Base-by-base conservation (phyloP, 257 asterid genomes). In the Ilex aquifolium region DNA sequence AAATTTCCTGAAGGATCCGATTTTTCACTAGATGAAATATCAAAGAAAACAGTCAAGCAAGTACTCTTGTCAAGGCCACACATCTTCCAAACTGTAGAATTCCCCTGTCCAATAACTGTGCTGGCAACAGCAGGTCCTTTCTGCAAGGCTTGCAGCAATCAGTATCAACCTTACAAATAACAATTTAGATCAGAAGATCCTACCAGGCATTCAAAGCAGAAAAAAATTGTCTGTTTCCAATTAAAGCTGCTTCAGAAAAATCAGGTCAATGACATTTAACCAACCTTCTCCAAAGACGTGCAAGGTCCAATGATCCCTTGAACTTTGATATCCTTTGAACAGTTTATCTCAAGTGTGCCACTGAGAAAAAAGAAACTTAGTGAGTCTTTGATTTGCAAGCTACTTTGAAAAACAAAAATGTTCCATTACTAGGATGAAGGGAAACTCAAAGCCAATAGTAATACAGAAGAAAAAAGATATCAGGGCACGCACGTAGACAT, bases 291-390 rank as follows among this genome's bases (percentile, higher is more conserved):
- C 44, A 85, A 74, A 57, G 96, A 83, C 61, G 99, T 82, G 84
- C 99, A 93, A 63, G 99, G 97, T 66, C 99, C 99, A 77, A 93
- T 83, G 72, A 86, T 76, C 60, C 99, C 99, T 83, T 90, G 99
- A 74, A 93, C 66, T 79, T 90, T 93, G 44, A 93, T 84, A 74
- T 93, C 99, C 85, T 93, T 93, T 31, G 99, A 93, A 80, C 97
- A 93, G 82, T 77, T 82, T 78, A 93, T 75, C 78, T 90, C 99
- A 73, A 93, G 79, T 39, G 90, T 80, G 65, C 95, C 99, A 80
- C 99, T 93, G 77, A 61, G 74, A 65, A 65, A 12, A 36, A 68
- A 32, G 59, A 52, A 12, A 13, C 10, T 40, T 12, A 10, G 32
- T 52, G 14, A 50, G 21, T 5, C 52, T 63, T 13, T 31, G 44